Evolutionary conservation across 129 eudicot genomes (phyloP).

Genomic region (Heracleum sosnowskyi): DNA sequence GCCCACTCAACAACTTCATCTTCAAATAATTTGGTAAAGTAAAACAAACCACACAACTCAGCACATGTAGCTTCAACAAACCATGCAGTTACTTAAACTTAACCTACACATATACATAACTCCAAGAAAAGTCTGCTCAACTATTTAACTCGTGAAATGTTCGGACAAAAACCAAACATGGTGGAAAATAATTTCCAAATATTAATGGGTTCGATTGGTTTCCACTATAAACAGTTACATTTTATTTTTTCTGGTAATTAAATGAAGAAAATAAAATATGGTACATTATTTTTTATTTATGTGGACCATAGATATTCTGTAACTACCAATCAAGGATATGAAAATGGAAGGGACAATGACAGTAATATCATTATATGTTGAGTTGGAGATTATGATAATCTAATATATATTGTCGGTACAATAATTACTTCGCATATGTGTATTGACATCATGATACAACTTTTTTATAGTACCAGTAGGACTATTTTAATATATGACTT

Average conservation of each 20-base stretch:
- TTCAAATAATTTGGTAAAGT: conserved; percentile 1
- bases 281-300: neutral
- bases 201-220: conserved; percentile 1
- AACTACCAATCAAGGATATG: neutral
- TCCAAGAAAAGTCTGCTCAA: conserved; percentile 1
- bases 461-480: neutral
- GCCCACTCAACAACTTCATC: conserved; percentile 6
- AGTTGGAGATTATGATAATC: conserved; percentile 1
- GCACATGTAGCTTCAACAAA: neutral
- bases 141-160: conserved; percentile 1
- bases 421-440: neutral
- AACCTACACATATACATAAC: neutral
- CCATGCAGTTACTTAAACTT: neutral
- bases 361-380: neutral
- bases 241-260: neutral
- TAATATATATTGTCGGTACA: neutral
- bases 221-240: neutral
- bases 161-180: neutral
- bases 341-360: neutral
- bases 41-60: neutral
- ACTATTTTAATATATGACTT: neutral
- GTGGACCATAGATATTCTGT: conserved; percentile 1
- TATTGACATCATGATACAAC: neutral
- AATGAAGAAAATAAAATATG: neutral
- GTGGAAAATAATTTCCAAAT: neutral